A percentile compares a stretch with the other conserved stretches of the same genome.
Conservation (phyloP, 768 basidiomycete genomes). For the Boletus speciosus region DNA sequence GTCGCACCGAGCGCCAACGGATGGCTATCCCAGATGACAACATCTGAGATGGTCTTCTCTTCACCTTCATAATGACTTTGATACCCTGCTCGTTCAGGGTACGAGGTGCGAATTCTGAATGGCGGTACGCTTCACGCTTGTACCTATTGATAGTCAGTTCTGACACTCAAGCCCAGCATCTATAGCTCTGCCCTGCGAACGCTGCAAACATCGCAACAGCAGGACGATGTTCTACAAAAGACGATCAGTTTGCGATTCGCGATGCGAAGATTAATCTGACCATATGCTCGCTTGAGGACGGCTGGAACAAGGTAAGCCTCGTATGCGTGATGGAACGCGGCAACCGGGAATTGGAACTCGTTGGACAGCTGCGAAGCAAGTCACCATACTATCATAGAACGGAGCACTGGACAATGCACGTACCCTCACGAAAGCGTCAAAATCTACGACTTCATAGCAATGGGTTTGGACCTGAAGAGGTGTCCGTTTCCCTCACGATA, state of each 20-base stretch:
- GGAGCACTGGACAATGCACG: conserved; percentile 13
- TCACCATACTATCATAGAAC: background rate
- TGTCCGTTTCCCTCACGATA: background rate
- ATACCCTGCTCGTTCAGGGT: conserved; percentile 50
- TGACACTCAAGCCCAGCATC: background rate
- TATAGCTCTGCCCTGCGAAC: conserved; percentile 35
- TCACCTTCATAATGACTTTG: conserved; percentile 50
- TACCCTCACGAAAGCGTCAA: conserved; percentile 65
- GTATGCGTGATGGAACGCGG: conserved; percentile 76
- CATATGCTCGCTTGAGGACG: conserved; percentile 68
- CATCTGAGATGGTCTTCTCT: conserved; percentile 30
- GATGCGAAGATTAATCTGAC: conserved; percentile 20
- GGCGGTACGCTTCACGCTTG: conserved; percentile 57
- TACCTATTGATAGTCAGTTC: conserved; percentile 29
- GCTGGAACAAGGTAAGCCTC: conserved; percentile 81
- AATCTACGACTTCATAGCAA: conserved; percentile 63
- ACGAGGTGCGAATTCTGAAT: conserved; percentile 55
- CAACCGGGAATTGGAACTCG: conserved; percentile 75
- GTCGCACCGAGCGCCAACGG: conserved; percentile 78
- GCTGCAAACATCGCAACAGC: conserved; percentile 72
- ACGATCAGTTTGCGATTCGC: background rate
- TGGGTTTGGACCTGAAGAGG: conserved; percentile 41
- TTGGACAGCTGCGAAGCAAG: conserved; percentile 53
- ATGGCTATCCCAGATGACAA: conserved; percentile 70
- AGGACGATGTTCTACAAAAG: conserved; percentile 45